phyloP scores from a whole-genome alignment of 2,329 filamentous ascomycete species.

The Pseudonectria foliicola region DNA sequence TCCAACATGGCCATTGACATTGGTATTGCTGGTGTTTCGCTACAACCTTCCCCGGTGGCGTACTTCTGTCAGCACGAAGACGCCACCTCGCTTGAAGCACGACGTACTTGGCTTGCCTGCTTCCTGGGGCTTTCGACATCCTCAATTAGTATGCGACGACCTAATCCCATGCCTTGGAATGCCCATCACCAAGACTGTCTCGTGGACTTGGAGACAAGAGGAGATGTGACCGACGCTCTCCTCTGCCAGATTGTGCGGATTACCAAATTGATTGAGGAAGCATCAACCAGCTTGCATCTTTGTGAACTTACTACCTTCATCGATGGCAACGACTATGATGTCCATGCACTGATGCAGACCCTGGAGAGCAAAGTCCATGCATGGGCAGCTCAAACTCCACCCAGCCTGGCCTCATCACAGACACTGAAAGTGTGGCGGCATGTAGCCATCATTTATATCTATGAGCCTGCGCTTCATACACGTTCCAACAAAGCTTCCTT shows the following conservation, averaged over 20 bases:
- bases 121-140: background rate
- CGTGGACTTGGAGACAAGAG: background rate
- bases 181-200: conserved; percentile 1
- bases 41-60: background rate
- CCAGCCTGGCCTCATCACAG: background rate
- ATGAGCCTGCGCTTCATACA: conserved; percentile 11
- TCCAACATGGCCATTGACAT: conserved; percentile 1
- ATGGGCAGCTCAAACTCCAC: conserved; percentile 2
- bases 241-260: conserved; percentile 1
- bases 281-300: background rate
- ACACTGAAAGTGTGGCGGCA: conserved; percentile 1
- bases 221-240: background rate
- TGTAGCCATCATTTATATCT: conserved; percentile 6
- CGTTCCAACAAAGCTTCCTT: conserved; percentile 11
- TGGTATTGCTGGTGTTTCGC: background rate
- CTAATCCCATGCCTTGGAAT: background rate
- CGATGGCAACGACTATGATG: background rate
- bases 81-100: background rate
- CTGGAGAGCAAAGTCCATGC: conserved; percentile 1
- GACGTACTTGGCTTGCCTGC: conserved; percentile 3
- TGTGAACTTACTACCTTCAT: background rate
- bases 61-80: background rate
- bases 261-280: background rate
- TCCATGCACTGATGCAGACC: background rate
- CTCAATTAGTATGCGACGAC: background rate